phyloP scores from a whole-genome alignment of 768 basidiomycete genomes.

The Wakefieldia striispora region DNA sequence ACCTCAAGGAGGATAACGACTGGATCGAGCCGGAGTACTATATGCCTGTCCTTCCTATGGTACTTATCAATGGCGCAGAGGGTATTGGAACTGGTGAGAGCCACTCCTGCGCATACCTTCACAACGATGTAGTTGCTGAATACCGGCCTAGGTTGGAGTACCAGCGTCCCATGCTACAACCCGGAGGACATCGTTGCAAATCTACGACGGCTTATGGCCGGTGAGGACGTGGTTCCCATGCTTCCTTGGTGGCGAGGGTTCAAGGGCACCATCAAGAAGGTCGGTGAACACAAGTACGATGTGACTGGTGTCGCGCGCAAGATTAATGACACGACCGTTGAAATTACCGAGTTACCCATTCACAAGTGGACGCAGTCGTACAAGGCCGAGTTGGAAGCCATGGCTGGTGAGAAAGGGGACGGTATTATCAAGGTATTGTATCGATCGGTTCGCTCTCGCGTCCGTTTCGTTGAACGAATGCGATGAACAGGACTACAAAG shows the following conservation, averaged over 20 bases:
- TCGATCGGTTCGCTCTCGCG: neutral
- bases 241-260: constrained; percentile 98
- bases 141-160: constrained; percentile 79
- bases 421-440: constrained; percentile 70
- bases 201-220: constrained; percentile 80
- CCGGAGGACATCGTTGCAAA: constrained; percentile 88
- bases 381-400: constrained; percentile 87
- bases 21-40: constrained; percentile 94
- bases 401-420: constrained; percentile 85
- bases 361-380: constrained; percentile 93
- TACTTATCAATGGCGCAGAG: constrained; percentile 91
- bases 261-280: constrained; percentile 79
- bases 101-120: neutral
- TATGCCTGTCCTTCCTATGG: constrained; percentile 83
- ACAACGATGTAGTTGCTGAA: neutral
- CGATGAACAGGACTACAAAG: constrained; percentile 82
- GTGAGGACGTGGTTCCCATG: constrained; percentile 83
- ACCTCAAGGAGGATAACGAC: constrained; percentile 82
- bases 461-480: neutral
- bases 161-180: constrained; percentile 88
- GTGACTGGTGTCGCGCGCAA: constrained; percentile 73
- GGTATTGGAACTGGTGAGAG: constrained; percentile 92
- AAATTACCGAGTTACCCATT: constrained; percentile 94
- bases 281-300: constrained; percentile 83
- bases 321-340: constrained; percentile 83